Evolutionary conservation across 768 basidiomycete genomes (phyloP), one percentile per base, ranked within the genome.

Genomic region (Lentinula raphanica): DNA sequence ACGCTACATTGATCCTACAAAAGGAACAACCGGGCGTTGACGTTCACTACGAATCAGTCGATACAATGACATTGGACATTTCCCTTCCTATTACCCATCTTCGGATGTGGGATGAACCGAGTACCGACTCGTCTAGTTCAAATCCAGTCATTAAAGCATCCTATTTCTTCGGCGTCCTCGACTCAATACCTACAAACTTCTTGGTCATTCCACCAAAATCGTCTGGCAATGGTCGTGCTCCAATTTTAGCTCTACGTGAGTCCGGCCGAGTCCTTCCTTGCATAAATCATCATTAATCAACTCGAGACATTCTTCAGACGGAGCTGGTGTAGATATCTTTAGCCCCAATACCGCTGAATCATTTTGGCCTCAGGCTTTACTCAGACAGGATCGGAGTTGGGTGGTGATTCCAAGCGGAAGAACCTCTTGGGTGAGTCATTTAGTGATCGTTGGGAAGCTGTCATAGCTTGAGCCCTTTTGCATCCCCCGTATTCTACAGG

Each of bases 311-410:
- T 39, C 40, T 40, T 31, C 61, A 92, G 90, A 96, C 68, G 94
- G 94, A 2, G 93, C 94, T 1, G 94, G 94, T 1, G 90, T 91
- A 4, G 87, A 94, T 59, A 79, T 91, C 7, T 59, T 84, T 38
- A 59, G 36, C 27, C 51, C 23, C 8, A 21, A 21, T 23, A 31
- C 49, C 19, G 12, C 64, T 5, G 67, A 73, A 27, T 62, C 76
- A 0, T 84, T 87, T 59, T 94, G 89, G 89, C 67, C 73, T 0
- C 77, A 84, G 15, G 78, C 88, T 0, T 69, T 94, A 12, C 81
- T 85, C 1, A 74, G 76, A 5, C 84, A 85, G 57, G 64, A 73
- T 25, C 71, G 72, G 6, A 86, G 82, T 56, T 97, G 94, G 94
- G 72, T 88, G 9, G 72, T 95, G 19, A 71, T 88, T n/a, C 90